Evolutionary conservation across 140 eudicot genomes (phyloP), one percentile per base, ranked within the genome.

Genomic region (Ambrosia hybrid): DNA sequence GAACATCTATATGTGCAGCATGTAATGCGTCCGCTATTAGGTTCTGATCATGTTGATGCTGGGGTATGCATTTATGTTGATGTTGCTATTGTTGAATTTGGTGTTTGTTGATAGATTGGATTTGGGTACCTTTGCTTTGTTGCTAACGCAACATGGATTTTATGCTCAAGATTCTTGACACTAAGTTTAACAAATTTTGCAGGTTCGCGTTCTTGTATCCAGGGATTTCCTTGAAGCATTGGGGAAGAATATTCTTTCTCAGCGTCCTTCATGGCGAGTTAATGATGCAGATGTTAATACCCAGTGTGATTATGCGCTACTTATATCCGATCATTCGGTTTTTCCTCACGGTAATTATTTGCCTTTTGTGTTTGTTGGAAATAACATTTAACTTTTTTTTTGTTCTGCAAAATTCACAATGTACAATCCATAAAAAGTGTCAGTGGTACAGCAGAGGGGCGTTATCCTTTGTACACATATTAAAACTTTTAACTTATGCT

Each of bases 211-310:
- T 33, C 81, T 46, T 79, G 99, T 90, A 61, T 81, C 96, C 63
- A 84, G 81, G 77, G 95, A 83, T 70, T 94, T 94, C 75, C 81
- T 94, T 58, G 85, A 88, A 82, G 76, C 90, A 38, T 81, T 94
- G 73, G 87, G 82, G 72, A 83, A 48, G 26, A 88, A 86, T 56
- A 81, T 80, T 75, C 87, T 80, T 77, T 73, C 71, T 72, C 87
- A 91, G 68, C 97, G 99, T 16, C 99, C 99, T 84, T 79, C 88
- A n/a, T 90, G 89, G 87, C 76, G 99, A 73, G 91, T 94, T 75
- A 72, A 71, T 84, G 90, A 87, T 67, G 91, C 96, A 11, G 87
- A 76, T 75, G 87, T 85, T 71, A 86, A 88, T 61, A 76, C 76
- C 9, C 80, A 53, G 16, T 72, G 90, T 71, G 89, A 78, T 80